Base-by-base conservation (phyloP, 176 grass and related monocot species). In the Bonia amplexicaulis region DNA sequence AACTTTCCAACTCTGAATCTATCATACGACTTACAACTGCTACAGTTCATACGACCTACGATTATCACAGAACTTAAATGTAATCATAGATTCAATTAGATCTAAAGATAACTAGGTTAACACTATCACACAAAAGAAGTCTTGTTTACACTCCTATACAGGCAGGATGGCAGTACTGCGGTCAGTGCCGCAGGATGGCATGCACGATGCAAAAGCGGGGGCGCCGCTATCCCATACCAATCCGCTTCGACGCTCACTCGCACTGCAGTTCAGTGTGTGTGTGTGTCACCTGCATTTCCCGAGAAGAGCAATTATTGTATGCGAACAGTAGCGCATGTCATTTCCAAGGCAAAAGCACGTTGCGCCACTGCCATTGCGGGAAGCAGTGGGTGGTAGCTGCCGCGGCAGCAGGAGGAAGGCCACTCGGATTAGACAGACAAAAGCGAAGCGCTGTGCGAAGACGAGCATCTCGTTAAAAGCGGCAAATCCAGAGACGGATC, bases 331-430 rank as follows among this genome's bases (percentile, higher is more conserved):
- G 62, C 23, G 3, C 86, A 63, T 91, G 86, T 93, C 94, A 93
- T 96, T 96, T 91, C 94, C 89, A 59, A 96, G 91, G 92, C 94
- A 67, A 86, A 88, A 89, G 84, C 94, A 96, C 91, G 89, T 93
- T 91, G 88, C 74, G 61, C 55, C 77, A 35, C 83, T 77, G 73
- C 78, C 63, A 58, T 75, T 2, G 65, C 23, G 26, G 62, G 68
- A 9, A 31, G 40, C 10, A 40, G 19, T 26, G 29, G 7, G 27
- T 27, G 41, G 9, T 14, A 40, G 31, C 64, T n/a, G 64, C 81
- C 13, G 58, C 75, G 6, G 64, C 46, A 22, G 87, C 63, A 20
- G 20, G 19, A 22, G 7, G 53, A 22, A 78, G 78, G 53, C 78
- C 77, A 23, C 69, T 80, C 63, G 70, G 82, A 90, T 72, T 90